Base-by-base conservation (phyloP, 2,329 filamentous ascomycete species). In the Sclerotinia glacialis region DNA sequence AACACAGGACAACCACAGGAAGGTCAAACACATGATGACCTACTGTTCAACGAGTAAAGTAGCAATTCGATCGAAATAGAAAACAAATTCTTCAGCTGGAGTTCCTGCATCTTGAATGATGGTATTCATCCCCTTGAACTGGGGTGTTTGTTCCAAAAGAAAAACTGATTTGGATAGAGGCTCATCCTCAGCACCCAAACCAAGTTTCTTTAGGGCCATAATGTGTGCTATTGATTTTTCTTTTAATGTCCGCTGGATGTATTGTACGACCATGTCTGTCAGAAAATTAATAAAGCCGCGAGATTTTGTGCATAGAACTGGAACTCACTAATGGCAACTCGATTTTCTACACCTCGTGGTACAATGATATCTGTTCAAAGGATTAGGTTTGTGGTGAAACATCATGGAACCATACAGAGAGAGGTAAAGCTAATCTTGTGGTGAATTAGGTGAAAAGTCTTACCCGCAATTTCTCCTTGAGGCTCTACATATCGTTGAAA, bases 401-500 rank as follows among this genome's bases (percentile, higher is more conserved):
- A 49, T 49, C 7, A 49, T 61, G 14, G 31, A 37, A 11, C 31
- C 31, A 37, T 16, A 23, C 8, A 61, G 21, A 18, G 8, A 61
- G 21, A 18, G 8, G n/a, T 3, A 21, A 21, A 49, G 44, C 28
- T 37, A 44, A 61, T 61, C 14, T 49, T 40, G 44, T 14, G 44
- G 14, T 37, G 21, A 0, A 37, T 26, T 37, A 26, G n/a, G 31
- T 61, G n/a, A 49, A n/a, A 40, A 53, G 16, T 76, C 81, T 73
- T 79, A 90, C 88, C 88, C 72, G 93, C 93, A 58, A 94, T 88
- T 72, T 93, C 90, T 65, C 93, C 85, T 77, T 99, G 95, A 44
- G 95, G 95, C 70, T 96, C 90, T 66, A 99, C 95, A 75, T 86
- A 98, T 83, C 90, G 92, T 77, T 94, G 90, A 74, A 96, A 98